Conservation (phyloP, 306 rosid species). For the Senna tora region DNA sequence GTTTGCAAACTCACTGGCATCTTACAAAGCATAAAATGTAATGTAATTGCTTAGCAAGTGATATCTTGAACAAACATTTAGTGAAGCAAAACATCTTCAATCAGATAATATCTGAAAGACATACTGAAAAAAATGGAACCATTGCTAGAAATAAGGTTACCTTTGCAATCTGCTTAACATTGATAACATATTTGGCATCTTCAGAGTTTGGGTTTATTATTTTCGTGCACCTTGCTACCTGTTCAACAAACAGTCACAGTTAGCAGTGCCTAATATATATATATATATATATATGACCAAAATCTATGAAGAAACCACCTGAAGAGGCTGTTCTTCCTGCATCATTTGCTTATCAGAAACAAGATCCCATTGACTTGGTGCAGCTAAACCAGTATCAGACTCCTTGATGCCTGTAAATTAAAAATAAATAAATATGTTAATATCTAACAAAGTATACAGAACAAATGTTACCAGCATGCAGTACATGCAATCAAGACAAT, state of each 20-base stretch:
- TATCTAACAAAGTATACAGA: conserved; percentile 26
- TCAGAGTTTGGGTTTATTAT: conserved; percentile 96
- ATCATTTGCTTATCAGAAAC: conserved; percentile 99
- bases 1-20: conserved; percentile 4
- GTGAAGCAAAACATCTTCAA: conserved; percentile 20
- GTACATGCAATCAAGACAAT: conserved; percentile 20
- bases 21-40: conserved; percentile 2
- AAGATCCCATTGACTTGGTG: conserved; percentile 99
- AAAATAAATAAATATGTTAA: conserved; percentile 23
- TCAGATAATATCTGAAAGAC: conserved; percentile 17
- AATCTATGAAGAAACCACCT: conserved; percentile 49
- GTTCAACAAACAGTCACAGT: conserved; percentile 35
- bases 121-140: not conserved
- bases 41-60: not conserved
- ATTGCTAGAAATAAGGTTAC: conserved; percentile 40
- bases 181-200: conserved; percentile 95
- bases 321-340: conserved; percentile 99
- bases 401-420: conserved; percentile 80
- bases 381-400: conserved; percentile 99
- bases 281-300: no score
- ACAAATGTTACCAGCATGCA: conserved; percentile 6
- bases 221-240: conserved; percentile 99
- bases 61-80: conserved; percentile 30
- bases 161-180: conserved; percentile 98
- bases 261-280: conserved; percentile 38